Base-by-base conservation (phyloP, 371 early-diverging fungal species). In the Mortierella polycephala region DNA sequence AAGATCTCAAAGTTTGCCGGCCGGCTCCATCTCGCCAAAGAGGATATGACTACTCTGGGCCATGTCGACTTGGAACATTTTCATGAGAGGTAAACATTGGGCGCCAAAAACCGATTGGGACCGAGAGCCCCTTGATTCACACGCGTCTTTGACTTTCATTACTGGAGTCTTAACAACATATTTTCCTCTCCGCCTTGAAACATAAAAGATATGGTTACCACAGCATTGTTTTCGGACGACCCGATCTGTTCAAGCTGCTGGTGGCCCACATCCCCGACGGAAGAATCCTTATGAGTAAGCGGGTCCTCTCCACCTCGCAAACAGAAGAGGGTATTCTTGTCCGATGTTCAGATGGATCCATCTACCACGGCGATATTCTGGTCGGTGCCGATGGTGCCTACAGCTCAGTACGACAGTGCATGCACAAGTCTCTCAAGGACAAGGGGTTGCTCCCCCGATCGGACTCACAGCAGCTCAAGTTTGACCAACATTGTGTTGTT, bases 351-450 rank as follows among this genome's bases (percentile, higher is more conserved):
- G 77, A 76, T 49, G 53, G 52, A 16, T 63, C 77, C 8, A 42
- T 60, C 10, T 76, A 64, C 41, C 60, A 64, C 7, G 77, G 71
- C 18, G 77, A 76, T 51, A 64, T 76, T 53, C 63, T 71, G n/a
- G 77, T 76, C 21, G 77, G 71, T 13, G 71, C 67, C 56, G 77
- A 76, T 42, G 77, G 77, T 16, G 77, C 77, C 14, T 71, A 76
- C 37, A 67, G 67, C 40, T 67, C 77, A 4, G 39, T 76, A 40
- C 62, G 77, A 40, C 71, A 71, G 18, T 64, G 59, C 44, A 71
- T 76, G 67, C 67, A 71, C 67, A 71, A 71, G 44, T 23, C 54
- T 1, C 52, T 76, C 39, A 76, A 71, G 56, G 71, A 71, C 39
- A 64, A 63, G 14, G 67, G 57, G 10, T 5, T 67, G 51, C 47